Conservation (phyloP, 768 basidiomycete genomes). For the Cystofilobasidium capitatum region DNA sequence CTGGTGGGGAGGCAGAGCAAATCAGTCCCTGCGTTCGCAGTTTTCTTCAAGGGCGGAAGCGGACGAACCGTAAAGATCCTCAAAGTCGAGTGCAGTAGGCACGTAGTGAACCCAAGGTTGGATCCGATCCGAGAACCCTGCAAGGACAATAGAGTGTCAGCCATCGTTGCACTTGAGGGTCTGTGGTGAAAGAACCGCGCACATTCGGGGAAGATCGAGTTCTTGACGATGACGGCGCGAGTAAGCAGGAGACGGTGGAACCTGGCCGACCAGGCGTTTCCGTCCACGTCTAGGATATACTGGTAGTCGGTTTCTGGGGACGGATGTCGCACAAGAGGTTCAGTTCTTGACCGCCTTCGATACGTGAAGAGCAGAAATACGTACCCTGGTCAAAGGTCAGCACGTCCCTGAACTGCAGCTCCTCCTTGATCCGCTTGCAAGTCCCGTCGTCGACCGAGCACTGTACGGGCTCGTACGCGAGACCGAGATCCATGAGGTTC, state of each 20-base stretch:
- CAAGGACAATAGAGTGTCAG: not conserved
- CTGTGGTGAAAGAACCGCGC: not conserved
- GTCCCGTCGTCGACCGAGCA: constrained; percentile 32
- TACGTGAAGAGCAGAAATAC: not conserved
- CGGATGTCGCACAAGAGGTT: no score
- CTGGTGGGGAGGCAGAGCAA: not conserved
- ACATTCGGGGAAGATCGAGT: constrained; percentile 6
- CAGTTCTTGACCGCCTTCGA: not conserved
- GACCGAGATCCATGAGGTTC: constrained; percentile 31
- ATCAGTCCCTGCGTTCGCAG: no score
- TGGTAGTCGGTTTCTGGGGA: constrained; percentile 22
- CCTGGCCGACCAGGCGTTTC: not conserved
- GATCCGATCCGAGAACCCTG: not conserved
- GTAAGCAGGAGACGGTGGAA: constrained; percentile 2
- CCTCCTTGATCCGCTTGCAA: constrained; percentile 28
- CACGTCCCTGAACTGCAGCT: constrained; percentile 14
- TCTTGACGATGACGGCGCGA: constrained; percentile 4
- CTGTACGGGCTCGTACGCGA: constrained; percentile 32
- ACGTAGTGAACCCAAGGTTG: constrained; percentile 46
- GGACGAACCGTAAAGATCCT: constrained; percentile 51
- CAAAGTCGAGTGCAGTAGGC: constrained; percentile 54
- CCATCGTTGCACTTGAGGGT: not conserved
- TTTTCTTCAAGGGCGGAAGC: no score
- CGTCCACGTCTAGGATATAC: constrained; percentile 19
- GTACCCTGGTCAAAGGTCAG: constrained; percentile 18